Base-by-base conservation (phyloP, 2,329 filamentous ascomycete species). In the Neonectria magnoliae region DNA sequence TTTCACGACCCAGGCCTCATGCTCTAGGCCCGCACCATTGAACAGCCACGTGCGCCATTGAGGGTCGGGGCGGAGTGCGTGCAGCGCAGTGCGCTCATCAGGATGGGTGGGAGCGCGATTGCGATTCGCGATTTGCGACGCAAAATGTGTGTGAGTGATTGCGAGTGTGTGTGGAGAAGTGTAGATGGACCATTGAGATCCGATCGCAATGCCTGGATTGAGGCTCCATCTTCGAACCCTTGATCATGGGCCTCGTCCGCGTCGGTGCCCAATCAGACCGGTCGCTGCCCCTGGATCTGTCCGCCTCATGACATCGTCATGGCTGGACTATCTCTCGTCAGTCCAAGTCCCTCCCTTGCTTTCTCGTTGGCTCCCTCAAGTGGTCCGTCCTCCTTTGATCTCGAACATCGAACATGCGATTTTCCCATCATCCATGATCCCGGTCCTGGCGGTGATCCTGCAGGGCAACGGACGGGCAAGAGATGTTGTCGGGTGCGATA, bases 1-100 rank as follows among this genome's bases (percentile, higher is more conserved):
- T 62, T 62, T 65, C 65, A 56, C 66, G 51, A 8, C 9, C 9
- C 27, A 29, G 27, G 8, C 27, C 27, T 38, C 13, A 7, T 38
- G 14, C 69, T 72, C 66, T 76, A 74, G 72, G 67, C 66, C 74
- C 74, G 74, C 74, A 76, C 74, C 73, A 66, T 70, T 69, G 58
- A 11, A n/a, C 36, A 38, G 14, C 36, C 38, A 42, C 38, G 38
- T 42, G 38, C 38, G 38, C 38, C n/a, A 42, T n/a, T 18, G 38
- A 42, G 38, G 38, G 38, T 5, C 20, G n/a, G n/a, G n/a, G 38
- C 38, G 38, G 38, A 42, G 38, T 4, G 38, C 9, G 38, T 42
- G 38, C n/a, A 42, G 38, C 52, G 31, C 44, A 44, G 54, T 58
- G 41, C 60, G 64, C 62, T 48, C 60, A 61, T 61, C 63, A 57